Evolutionary conservation across 139 green algal genomes (phyloP), one percentile per base, ranked within the genome.

Genomic region (Deuterostichococcus epilithicus): DNA sequence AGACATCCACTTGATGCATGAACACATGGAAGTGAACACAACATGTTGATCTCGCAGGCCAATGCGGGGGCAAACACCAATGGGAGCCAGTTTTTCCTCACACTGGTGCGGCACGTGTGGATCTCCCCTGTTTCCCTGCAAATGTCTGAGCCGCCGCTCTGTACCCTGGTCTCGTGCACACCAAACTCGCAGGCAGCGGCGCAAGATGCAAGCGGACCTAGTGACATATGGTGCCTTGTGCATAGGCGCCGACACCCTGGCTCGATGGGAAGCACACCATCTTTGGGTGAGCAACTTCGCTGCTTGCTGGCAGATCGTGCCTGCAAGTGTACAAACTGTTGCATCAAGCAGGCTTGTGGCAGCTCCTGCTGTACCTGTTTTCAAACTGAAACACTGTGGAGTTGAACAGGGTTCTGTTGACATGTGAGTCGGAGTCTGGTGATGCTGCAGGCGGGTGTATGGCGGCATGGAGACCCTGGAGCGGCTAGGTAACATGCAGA

Each of bases 221-320:
- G 10, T 75, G n/a, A 44, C 30, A 20, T n/a, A 8, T 77, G 59
- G 6, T 77, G 68, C 32, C 36, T 8, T 74, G 68, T 74, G 13
- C 8, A 15, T 20, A 59, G 10, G 23, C 47, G 67, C 22, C 35
- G n/a, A 78, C 89, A 1, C 92, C 94, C 0, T 92, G 85, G 78
- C 83, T 98, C 33, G 94, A 97, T 77, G 94, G 90, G 69, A 98
- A 98, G 91, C 95, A 99, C 81, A 98, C 95, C 8, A 94, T 99
- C 30, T 99, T 99, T 86, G 95, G 95, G n/a, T n/a, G n/a, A n/a
- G n/a, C n/a, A n/a, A n/a, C n/a, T n/a, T n/a, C n/a, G n/a, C n/a
- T n/a, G n/a, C n/a, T n/a, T n/a, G n/a, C n/a, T n/a, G n/a, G n/a
- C n/a, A n/a, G n/a, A n/a, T n/a, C n/a, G n/a, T n/a, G n/a, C n/a